Evolutionary conservation across 495 filamentous ascomycete genomes (phyloP).

Genomic region (Extremus antarcticus): DNA sequence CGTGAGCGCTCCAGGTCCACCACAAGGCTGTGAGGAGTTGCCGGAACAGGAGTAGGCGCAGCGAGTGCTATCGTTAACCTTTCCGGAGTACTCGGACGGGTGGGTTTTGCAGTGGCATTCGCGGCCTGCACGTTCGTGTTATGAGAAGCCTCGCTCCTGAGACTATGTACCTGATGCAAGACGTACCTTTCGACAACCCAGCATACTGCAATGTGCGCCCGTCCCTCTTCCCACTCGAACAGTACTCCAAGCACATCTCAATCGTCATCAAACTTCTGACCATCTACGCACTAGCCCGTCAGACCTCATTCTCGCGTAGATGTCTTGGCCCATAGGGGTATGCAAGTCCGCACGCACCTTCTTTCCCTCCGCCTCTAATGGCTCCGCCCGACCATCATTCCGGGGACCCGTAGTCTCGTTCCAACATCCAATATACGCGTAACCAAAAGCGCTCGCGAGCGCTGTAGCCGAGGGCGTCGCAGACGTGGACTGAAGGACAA

Average conservation of each 20-base stretch:
- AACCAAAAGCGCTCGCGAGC: conserved; percentile 7
- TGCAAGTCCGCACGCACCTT: no score
- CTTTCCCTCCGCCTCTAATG: conserved; percentile 19
- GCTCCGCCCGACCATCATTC: conserved; percentile 8
- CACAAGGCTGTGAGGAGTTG: conserved; percentile 21
- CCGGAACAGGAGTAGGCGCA: conserved; percentile 22
- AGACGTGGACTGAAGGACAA: conserved; percentile 11
- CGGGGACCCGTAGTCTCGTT: conserved; percentile 25
- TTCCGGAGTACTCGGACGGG: conserved; percentile 14
- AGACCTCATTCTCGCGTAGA: background rate
- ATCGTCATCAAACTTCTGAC: conserved; percentile 24
- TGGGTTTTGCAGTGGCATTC: conserved; percentile 25
- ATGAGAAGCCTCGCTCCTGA: background rate
- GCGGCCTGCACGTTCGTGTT: conserved; percentile 4
- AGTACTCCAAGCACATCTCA: conserved; percentile 21
- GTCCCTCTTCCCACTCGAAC: conserved; percentile 14
- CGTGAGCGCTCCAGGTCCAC: conserved; percentile 19
- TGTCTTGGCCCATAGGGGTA: conserved; percentile 1
- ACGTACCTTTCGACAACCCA: conserved; percentile 23
- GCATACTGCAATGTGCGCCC: conserved; percentile 19
- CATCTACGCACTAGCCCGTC: conserved; percentile 11
- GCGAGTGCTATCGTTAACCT: conserved; percentile 13
- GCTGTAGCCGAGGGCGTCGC: conserved; percentile 12
- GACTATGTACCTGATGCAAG: background rate
- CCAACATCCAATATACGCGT: conserved; percentile 28